Percentiles rank a stretch among this genome's conserved stretches.
These are phyloP conservation scores for Nepenthes mirabilis DNA, from an alignment of 148 eudicot genomes.

Conservation along the genomic window DNA sequence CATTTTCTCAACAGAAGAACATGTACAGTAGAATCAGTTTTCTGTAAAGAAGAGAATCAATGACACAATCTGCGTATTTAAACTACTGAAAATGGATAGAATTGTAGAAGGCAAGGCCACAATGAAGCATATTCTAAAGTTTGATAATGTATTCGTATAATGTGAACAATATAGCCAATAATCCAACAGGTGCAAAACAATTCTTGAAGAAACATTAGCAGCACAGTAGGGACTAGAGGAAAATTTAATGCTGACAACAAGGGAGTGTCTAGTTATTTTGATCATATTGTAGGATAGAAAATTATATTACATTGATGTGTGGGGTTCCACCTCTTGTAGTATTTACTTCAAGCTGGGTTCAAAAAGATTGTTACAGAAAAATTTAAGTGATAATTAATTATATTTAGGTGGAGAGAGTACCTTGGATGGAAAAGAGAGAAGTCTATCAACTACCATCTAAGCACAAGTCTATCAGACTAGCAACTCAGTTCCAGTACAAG, in stretches of 20 bases:
- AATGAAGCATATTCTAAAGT: too few species aligned
- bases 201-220: background rate
- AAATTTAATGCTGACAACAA: background rate
- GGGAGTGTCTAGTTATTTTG: background rate
- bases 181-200: background rate
- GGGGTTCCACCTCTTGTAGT: conserved; percentile 89
- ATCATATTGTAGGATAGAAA: conserved; percentile 1
- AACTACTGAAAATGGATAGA: too few species aligned
- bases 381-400: too few species aligned
- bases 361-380: too few species aligned
- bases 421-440: too few species aligned
- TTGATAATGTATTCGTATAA: too few species aligned
- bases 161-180: background rate
- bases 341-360: conserved; percentile 70
- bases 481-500: too few species aligned
- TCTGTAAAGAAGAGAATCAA: background rate
- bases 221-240: background rate
- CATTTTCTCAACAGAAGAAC: conserved; percentile 16
- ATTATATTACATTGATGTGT: conserved; percentile 62
- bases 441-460: too few species aligned
- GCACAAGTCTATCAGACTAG: too few species aligned
- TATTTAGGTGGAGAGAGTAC: too few species aligned
- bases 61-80: too few species aligned
- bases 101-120: too few species aligned
- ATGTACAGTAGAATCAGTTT: background rate